phyloP scores from a whole-genome alignment of 2,329 filamentous ascomycete species.

The Macrophomina tecta region DNA sequence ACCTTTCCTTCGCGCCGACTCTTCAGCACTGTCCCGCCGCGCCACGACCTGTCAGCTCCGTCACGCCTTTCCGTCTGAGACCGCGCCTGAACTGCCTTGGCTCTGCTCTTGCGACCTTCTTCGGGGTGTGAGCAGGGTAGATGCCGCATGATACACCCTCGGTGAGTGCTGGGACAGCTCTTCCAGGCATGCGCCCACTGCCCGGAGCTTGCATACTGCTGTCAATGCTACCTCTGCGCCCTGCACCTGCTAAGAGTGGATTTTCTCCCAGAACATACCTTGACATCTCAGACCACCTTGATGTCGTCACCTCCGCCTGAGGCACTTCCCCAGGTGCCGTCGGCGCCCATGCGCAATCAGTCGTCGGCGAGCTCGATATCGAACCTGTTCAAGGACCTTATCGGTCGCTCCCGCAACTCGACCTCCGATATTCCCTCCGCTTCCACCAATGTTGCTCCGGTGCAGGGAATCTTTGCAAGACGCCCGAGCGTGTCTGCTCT shows the following conservation, averaged over 20 bases:
- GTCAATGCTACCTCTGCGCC: not conserved
- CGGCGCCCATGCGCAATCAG: constrained; percentile 18
- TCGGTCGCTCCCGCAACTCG: constrained; percentile 20
- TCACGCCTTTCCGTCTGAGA: not conserved
- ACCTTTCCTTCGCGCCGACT: constrained; percentile 21
- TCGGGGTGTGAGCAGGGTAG: constrained; percentile 18
- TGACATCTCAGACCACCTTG: not conserved
- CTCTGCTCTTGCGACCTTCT: constrained; percentile 16
- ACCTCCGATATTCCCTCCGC: constrained; percentile 12
- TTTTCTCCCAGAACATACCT: not conserved
- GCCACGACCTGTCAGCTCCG: constrained; percentile 2
- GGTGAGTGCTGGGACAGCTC: constrained; percentile 3
- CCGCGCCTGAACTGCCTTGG: constrained; percentile 12
- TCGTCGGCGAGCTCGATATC: constrained; percentile 25
- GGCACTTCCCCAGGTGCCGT: constrained; percentile 21
- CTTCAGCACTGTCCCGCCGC: constrained; percentile 9
- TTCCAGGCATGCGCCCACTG: not conserved
- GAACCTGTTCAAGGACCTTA: constrained; percentile 24
- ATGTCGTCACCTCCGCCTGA: constrained; percentile 28
- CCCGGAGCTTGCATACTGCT: not conserved
- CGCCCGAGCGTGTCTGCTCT: constrained; percentile 19
- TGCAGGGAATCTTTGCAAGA: constrained; percentile 25
- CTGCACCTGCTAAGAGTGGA: not conserved
- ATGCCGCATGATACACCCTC: constrained; percentile 3
- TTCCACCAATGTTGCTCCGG: constrained; percentile 18